These are phyloP conservation scores for Prunus mira DNA, from an alignment of 306 rosid species.

Conservation along the genomic window DNA sequence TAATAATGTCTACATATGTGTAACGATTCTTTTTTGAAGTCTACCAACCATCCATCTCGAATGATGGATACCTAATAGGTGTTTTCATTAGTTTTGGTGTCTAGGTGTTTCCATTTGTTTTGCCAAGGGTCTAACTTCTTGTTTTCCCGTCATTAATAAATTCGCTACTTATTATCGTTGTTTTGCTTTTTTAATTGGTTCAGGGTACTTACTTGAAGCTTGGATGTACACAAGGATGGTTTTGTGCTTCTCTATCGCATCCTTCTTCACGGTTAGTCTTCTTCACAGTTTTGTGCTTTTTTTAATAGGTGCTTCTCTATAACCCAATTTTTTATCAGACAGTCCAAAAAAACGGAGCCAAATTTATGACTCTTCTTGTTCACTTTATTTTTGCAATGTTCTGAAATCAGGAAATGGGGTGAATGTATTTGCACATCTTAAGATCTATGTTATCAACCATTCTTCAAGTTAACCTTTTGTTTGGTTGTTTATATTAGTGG, in stretches of 20 bases:
- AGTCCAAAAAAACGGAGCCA: neutral
- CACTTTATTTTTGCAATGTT: neutral
- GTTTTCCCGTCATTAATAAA: neutral
- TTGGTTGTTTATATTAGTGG: constrained; percentile 2
- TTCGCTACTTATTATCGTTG: neutral
- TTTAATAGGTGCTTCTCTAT: neutral
- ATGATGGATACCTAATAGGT: neutral
- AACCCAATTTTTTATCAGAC: neutral
- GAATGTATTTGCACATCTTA: neutral
- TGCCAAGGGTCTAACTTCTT: neutral
- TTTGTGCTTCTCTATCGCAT: constrained; percentile 55
- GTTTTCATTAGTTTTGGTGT: neutral
- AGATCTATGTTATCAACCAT: neutral
- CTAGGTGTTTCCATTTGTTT: neutral
- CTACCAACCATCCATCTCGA: neutral
- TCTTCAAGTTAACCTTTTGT: constrained; percentile 6
- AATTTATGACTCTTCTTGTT: neutral
- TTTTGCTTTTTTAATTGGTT: constrained; percentile 18
- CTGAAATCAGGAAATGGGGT: neutral
- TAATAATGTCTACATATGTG: neutral
- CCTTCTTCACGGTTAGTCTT: constrained; percentile 59
- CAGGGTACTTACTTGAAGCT: constrained; percentile 80
- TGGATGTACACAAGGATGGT: constrained; percentile 91
- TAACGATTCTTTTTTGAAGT: neutral
- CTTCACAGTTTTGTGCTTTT: neutral